Conservation (phyloP, 1,139 yeast genomes). For the Geotrichum carabidarum region DNA sequence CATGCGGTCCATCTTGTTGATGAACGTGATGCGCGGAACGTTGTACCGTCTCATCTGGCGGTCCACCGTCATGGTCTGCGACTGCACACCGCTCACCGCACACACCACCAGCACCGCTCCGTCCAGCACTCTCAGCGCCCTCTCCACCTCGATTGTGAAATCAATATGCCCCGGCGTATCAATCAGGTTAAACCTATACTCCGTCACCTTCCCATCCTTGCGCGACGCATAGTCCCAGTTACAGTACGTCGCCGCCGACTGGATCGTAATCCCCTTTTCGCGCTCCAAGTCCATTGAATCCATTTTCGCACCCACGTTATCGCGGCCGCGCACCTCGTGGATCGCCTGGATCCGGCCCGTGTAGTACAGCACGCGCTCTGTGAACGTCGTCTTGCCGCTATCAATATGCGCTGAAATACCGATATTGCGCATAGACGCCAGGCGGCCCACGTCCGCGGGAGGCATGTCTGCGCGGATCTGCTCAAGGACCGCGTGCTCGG, state of each 20-base stretch:
- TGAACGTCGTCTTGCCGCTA: conserved; percentile 93
- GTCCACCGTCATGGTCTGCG: conserved; percentile 97
- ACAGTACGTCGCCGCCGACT: conserved; percentile 97
- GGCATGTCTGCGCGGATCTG: conserved; percentile 48
- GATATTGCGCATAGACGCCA: conserved; percentile 73
- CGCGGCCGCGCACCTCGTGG: conserved; percentile 97
- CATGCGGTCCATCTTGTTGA: conserved; percentile 98
- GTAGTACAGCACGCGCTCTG: conserved; percentile 92
- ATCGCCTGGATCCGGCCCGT: conserved; percentile 97
- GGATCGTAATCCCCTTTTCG: conserved; percentile 96
- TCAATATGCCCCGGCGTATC: conserved; percentile 99
- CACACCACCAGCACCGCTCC: conserved; percentile 98
- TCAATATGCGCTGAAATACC: conserved; percentile 98
- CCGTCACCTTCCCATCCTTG: conserved; percentile 37
- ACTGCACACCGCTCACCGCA: conserved; percentile 97
- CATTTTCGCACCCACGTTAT: conserved; percentile 97
- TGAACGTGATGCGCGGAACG: conserved; percentile 92
- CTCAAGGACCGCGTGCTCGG: conserved; percentile 34
- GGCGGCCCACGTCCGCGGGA: conserved; percentile 52
- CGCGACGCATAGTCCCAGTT: conserved; percentile 68
- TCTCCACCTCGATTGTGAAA: conserved; percentile 96
- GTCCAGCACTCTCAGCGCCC: conserved; percentile 92
- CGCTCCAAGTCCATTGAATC: conserved; percentile 97
- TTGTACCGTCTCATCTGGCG: conserved; percentile 98
- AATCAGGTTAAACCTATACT: conserved; percentile 85